Evolutionary conservation across 139 green algal species (phyloP), one percentile per base, ranked within the genome.

Genomic region (Zygnema circumcarinatum): DNA sequence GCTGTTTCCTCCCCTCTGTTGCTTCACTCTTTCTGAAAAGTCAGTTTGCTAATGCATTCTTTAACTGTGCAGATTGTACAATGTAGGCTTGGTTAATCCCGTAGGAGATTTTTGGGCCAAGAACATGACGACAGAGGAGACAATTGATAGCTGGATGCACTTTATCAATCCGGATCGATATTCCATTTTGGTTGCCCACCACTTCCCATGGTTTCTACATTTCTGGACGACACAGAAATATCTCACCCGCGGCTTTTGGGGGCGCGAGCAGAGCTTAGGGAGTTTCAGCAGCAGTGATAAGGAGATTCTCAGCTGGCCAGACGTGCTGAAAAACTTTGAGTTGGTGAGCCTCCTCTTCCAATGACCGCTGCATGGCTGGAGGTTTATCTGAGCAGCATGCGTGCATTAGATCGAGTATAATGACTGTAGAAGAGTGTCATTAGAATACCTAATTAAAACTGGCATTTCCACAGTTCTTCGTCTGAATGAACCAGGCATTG

Each of bases 111-210:
- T 68, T 25, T 83, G 20, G 21, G 33, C 36, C 39, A 47, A 62
- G 7, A 83, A 21, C 7, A 38, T 52, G 75, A 83, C 3, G 36
- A 39, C n/a, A 35, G 75, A 86, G n/a, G 80, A 86, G 80, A 39
- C 67, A 22, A 42, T 25, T 38, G 29, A 39, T 40, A 32, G 39
- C 22, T 86, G 80, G 80, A 38, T 62, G 53, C 38, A 41, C 2
- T 40, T 86, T 38, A 20, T 82, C 3, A n/a, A 81, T 29, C n/a
- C 25, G 2, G 80, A 86, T 22, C 80, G 80, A 68, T 47, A 72
- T 69, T 35, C 80, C 20, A 41, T 86, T 38, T 40, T 86, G 31
- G 29, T 86, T 31, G 80, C 80, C 2, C 80, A n/a, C 52, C 80
- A 86, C n/a, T 40, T 38, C 36, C 80, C 80, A 1, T 36, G 62